Evolutionary conservation across 2,329 filamentous ascomycete genomes (phyloP).

Genomic region (Escovopsis weberi): DNA sequence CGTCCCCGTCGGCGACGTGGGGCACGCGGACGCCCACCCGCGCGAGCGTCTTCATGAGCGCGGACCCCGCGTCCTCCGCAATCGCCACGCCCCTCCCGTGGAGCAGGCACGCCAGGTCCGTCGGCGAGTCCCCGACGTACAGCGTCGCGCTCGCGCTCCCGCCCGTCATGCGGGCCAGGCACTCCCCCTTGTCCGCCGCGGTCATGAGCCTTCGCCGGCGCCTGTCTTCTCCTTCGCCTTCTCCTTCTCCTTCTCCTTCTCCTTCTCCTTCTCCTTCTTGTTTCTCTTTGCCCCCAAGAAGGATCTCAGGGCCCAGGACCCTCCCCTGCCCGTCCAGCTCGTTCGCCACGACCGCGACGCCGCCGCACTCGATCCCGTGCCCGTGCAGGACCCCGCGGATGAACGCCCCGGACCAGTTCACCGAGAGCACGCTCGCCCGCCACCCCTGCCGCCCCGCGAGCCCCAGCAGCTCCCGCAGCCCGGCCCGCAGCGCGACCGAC

Average conservation of each 20-base stretch:
- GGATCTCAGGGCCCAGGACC: conserved; percentile 25
- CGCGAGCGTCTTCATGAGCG: conserved; percentile 21
- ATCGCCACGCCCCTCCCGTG: conserved; percentile 31
- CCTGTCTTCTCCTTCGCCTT: too few species aligned
- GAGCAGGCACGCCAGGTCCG: conserved; percentile 40
- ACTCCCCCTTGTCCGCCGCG: conserved; percentile 27
- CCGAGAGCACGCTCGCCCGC: conserved; percentile 30
- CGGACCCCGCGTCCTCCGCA: conserved; percentile 19
- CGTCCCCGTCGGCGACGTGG: conserved; percentile 16
- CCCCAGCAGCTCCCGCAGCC: conserved; percentile 22
- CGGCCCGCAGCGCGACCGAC: conserved; percentile 21
- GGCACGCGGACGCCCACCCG: conserved; percentile 24
- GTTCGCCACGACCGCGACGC: conserved; percentile 29
- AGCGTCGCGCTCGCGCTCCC: conserved; percentile 12
- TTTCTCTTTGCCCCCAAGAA: conserved; percentile 4
- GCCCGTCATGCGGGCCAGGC: conserved; percentile 13
- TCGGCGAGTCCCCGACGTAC: conserved; percentile 45
- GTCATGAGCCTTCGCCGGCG: conserved; percentile 16
- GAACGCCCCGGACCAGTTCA: conserved; percentile 37
- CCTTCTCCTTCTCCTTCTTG: too few species aligned
- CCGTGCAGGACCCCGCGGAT: conserved; percentile 29
- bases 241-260: too few species aligned
- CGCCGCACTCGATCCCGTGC: conserved; percentile 18
- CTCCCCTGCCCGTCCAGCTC: conserved; percentile 22
- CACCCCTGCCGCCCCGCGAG: conserved; percentile 16